A percentile compares a stretch with the other conserved stretches of the same genome.
Evolutionary conservation across 2,329 filamentous ascomycete genomes (phyloP).

Genomic region (Spiromastix sp.): DNA sequence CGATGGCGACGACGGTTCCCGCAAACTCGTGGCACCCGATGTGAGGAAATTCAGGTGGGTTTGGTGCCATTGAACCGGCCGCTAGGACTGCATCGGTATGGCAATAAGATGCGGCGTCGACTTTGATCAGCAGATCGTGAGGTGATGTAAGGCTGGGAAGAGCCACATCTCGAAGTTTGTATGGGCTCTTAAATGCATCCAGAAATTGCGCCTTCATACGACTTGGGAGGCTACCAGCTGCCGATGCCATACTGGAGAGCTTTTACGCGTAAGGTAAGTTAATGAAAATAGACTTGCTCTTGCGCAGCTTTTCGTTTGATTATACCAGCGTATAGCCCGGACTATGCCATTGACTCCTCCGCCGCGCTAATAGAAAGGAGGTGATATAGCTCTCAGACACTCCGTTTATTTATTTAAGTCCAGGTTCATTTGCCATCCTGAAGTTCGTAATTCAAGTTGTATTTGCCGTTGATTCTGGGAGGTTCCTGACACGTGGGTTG

Average conservation of each 20-base stretch:
- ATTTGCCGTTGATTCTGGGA: no score
- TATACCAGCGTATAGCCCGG: no score
- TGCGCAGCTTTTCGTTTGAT: no score
- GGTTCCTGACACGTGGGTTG: no score
- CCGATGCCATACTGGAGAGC: neutral
- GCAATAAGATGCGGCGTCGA: conserved; percentile 39
- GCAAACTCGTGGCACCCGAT: conserved; percentile 39
- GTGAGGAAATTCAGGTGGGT: conserved; percentile 32
- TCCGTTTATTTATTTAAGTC: no score
- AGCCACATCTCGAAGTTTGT: conserved; percentile 12
- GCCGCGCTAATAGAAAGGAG: no score
- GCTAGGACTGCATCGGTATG: conserved; percentile 34
- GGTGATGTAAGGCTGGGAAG: conserved; percentile 32
- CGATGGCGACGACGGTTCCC: conserved; percentile 29
- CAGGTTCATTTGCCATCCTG: no score
- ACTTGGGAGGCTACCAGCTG: conserved; percentile 6
- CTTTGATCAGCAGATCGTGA: conserved; percentile 36
- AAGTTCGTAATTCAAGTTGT: no score
- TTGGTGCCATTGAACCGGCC: conserved; percentile 22
- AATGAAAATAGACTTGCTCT: no score
- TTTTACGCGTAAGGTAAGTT: no score
- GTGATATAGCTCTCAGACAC: no score
- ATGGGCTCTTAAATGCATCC: conserved; percentile 14
- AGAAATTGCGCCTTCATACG: conserved; percentile 16
- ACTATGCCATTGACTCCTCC: no score